Evolutionary conservation across 179 eudicot genomes (phyloP), one percentile per base, ranked within the genome.

Genomic region (Sideroxylon spinosum): DNA sequence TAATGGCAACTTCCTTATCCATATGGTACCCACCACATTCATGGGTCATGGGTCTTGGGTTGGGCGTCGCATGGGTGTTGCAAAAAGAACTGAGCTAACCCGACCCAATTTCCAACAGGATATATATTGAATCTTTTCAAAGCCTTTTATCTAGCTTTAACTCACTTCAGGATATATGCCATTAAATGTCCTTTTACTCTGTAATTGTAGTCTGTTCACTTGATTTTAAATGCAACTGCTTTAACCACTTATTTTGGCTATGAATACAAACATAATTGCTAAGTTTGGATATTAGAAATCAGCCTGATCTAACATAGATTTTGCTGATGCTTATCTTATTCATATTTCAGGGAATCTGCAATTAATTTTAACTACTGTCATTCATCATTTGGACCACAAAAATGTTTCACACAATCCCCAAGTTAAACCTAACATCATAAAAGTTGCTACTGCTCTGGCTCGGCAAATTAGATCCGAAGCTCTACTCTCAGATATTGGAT

Each of bases 301-400:
- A 29, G 60, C 20, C 5, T 70, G 48, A 49, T 70, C 19, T 70
- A 22, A 16, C 23, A 12, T 37, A 37, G 44, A 37, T 37, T 55
- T 72, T 55, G 29, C 57, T 46, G 12, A 68, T 68, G 2, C 48
- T 72, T 67, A 4, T 65, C 57, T 72, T 75, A 19, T 75, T 82
- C 55, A 32, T 6, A 48, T 80, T 79, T 76, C 91, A 93, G 99
- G 90, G 82, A 85, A 90, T 67, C 87, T 86, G 84, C 91, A 87
- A 81, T 84, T 92, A 22, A 85, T 95, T 78, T 84, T 95, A 61
- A 81, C 89, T 80, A 84, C 89, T 75, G 89, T 92, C 25, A 85
- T 95, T 82, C 98, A 92, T 37, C 99, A 95, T 87, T 79, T 93
- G 91, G 98, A 95, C 86, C 99, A 95, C 86, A 93, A 95, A 89